phyloP scores from a whole-genome alignment of 768 basidiomycete species.

The Hydnum rufescens region DNA sequence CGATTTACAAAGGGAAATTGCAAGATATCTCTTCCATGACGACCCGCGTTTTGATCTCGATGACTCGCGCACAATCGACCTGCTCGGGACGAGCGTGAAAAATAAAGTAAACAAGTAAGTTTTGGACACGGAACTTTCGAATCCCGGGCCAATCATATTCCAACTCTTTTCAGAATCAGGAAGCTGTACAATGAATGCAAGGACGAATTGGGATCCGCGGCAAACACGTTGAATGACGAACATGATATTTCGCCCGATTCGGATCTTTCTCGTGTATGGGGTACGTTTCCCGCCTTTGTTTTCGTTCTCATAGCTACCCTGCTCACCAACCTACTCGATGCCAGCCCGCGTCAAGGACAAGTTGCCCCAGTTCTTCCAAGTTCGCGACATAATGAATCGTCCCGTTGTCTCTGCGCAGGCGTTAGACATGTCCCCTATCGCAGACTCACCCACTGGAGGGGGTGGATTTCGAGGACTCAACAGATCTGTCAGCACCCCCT shows the following conservation, averaged over 20 bases:
- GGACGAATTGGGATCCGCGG: conserved; percentile 8
- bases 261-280: conserved; percentile 8
- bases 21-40: conserved; percentile 9
- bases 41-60: conserved; percentile 11
- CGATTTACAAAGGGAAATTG: conserved; percentile 11
- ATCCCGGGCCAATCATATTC: neutral
- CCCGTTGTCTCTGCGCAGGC: neutral
- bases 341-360: conserved; percentile 12
- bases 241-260: conserved; percentile 9
- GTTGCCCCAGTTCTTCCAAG: conserved; percentile 10
- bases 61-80: conserved; percentile 9
- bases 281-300: conserved; percentile 4
- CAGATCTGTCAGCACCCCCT: neutral
- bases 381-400: conserved; percentile 10
- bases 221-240: conserved; percentile 8
- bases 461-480: neutral
- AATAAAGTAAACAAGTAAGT: conserved; percentile 12
- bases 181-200: conserved; percentile 11
- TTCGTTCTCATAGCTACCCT: neutral
- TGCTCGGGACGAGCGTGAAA: conserved; percentile 12
- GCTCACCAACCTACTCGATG: neutral
- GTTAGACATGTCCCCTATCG: neutral
- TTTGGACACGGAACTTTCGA: neutral
- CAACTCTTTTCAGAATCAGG: conserved; percentile 2
- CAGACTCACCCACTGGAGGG: neutral